Evolutionary conservation across 345 rosid species (phyloP).

Genomic region (Eutrema yunnanense): DNA sequence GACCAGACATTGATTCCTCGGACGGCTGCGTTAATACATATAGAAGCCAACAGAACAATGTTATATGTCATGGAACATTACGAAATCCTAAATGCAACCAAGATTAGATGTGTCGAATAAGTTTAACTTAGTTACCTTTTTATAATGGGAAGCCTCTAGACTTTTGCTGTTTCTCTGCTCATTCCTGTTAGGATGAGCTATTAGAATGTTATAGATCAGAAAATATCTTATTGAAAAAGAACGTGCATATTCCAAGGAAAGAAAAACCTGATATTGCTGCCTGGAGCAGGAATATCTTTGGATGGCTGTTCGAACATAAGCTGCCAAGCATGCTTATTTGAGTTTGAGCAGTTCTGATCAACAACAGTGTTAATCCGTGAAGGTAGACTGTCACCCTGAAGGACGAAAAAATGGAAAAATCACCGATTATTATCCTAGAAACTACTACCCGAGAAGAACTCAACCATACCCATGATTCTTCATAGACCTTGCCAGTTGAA

Average conservation of each 20-base stretch:
- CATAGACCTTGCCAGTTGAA: slow-evolving; percentile 36
- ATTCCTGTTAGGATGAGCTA: slow-evolving; percentile 1
- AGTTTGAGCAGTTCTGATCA: slow-evolving; percentile 33
- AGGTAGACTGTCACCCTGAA: slow-evolving; percentile 54
- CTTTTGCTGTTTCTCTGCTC: slow-evolving; percentile 20
- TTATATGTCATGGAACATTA: not conserved
- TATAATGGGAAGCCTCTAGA: slow-evolving; percentile 5
- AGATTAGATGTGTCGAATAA: not conserved
- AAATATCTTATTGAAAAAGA: not conserved
- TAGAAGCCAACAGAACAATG: not conserved
- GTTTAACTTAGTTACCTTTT: slow-evolving; percentile 8
- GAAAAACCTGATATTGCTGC: slow-evolving; percentile 51
- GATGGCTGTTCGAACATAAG: slow-evolving; percentile 36
- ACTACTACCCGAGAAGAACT: slow-evolving; percentile 14
- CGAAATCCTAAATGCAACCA: slow-evolving; percentile 2
- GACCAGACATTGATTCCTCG: slow-evolving; percentile 24
- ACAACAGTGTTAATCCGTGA: slow-evolving; percentile 33
- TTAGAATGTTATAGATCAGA: not conserved
- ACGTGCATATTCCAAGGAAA: not conserved
- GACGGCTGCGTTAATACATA: slow-evolving; percentile 20
- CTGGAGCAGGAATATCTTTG: slow-evolving; percentile 33
- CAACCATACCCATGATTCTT: slow-evolving; percentile 36
- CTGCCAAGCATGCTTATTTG: slow-evolving; percentile 42
- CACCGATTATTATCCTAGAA: slow-evolving; percentile 8
- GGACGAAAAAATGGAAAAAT: slow-evolving; percentile 16